Percentiles rank a stretch among this genome's conserved stretches.
These are phyloP conservation scores for Xanthoconium separans DNA, from an alignment of 1,284 basidiomycete genomes.

Conservation along the genomic window DNA sequence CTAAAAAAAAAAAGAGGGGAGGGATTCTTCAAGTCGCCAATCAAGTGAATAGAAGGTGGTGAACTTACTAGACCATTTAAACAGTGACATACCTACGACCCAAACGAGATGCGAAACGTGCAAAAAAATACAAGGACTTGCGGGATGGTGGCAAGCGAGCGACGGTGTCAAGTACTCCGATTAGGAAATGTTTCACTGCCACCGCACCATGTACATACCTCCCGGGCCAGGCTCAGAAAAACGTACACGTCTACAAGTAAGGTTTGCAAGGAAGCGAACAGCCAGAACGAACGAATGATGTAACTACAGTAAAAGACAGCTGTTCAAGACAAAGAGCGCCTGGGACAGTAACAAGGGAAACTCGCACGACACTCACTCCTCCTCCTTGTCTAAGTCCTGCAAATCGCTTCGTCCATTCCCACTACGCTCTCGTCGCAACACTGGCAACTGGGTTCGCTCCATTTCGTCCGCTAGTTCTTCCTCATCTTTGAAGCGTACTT, in stretches of 20 bases:
- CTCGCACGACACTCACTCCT: background rate
- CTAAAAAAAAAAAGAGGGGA: slow-evolving; percentile 4
- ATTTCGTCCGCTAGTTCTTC: background rate
- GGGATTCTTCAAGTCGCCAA: no score
- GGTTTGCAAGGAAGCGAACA: no score
- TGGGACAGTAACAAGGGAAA: background rate
- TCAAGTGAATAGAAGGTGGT: background rate
- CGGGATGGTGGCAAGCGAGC: no score
- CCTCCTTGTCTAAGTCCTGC: background rate
- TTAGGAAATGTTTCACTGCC: no score
- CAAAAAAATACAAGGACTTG: no score
- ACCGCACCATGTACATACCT: no score
- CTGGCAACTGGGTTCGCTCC: slow-evolving; percentile 9
- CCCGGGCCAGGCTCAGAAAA: no score
- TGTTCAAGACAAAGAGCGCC: background rate
- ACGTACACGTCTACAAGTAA: no score
- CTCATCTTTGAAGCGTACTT: background rate
- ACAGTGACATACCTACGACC: background rate
- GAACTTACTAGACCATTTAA: background rate
- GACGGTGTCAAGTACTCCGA: no score
- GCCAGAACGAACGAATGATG: background rate
- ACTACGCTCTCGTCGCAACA: background rate
- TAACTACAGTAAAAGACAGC: background rate
- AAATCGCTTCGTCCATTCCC: background rate
- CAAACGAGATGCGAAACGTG: background rate